phyloP scores from a whole-genome alignment of 345 rosid genomes.

The Psidium guajava region DNA sequence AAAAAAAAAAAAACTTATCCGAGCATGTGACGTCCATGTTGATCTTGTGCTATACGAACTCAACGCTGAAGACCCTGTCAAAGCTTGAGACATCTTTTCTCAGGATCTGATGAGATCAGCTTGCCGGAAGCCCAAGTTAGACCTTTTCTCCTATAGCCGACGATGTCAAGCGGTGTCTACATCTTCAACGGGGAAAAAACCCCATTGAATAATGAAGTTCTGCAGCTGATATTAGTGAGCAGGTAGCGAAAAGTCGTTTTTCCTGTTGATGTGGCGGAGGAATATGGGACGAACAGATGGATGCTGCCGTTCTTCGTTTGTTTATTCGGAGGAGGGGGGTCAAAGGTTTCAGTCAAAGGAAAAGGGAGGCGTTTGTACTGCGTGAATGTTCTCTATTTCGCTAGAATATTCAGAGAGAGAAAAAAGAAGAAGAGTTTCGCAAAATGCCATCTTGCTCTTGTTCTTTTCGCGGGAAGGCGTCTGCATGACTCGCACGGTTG shows the following conservation, averaged over 20 bases:
- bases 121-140: not conserved
- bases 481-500: not conserved
- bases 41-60: not conserved
- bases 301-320: too few species aligned
- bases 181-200: not conserved
- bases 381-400: not conserved
- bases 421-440: not conserved
- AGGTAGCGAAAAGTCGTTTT: not conserved
- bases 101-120: not conserved
- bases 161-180: not conserved
- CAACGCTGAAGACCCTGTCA: not conserved
- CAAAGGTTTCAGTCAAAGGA: not conserved
- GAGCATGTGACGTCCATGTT: not conserved
- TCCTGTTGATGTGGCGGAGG: not conserved
- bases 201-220: too few species aligned
- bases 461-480: slow-evolving; percentile 3
- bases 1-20: not conserved
- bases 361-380: not conserved
- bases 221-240: not conserved
- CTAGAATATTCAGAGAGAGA: not conserved
- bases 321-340: too few species aligned
- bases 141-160: not conserved
- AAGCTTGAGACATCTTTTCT: not conserved
- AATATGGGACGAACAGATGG: not conserved
- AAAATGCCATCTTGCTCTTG: not conserved